phyloP scores from a whole-genome alignment of 148 eudicot genomes.

The Rheum nobile region DNA sequence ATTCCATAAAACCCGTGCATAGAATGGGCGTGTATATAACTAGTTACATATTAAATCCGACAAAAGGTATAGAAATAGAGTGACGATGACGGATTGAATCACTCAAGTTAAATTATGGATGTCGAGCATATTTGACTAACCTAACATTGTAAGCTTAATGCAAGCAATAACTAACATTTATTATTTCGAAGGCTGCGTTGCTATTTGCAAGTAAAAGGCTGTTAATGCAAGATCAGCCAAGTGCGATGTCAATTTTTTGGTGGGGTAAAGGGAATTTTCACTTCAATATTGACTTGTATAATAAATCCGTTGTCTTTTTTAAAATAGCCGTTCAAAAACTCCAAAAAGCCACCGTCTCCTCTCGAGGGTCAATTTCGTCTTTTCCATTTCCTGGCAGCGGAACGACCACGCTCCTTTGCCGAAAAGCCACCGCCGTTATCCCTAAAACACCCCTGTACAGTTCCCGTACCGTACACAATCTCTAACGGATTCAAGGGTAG shows the following conservation, averaged over 20 bases:
- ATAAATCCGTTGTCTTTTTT: neutral
- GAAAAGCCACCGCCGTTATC: neutral
- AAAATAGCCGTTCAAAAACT: neutral
- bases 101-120: too few relatives aligned
- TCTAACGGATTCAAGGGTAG: neutral
- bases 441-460: neutral
- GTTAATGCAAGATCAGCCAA: neutral
- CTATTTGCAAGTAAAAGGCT: neutral
- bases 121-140: too few relatives aligned
- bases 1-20: too few relatives aligned
- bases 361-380: neutral
- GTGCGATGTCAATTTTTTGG: neutral
- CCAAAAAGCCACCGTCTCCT: neutral
- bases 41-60: too few relatives aligned
- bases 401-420: slow-evolving; percentile 2
- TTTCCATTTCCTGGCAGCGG: neutral
- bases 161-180: neutral
- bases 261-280: neutral
- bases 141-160: too few relatives aligned
- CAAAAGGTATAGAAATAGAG: too few relatives aligned
- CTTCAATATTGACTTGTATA: neutral
- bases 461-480: neutral
- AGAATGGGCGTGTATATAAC: too few relatives aligned
- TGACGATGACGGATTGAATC: too few relatives aligned
- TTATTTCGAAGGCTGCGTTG: neutral